Conservation (phyloP, 2,329 filamentous ascomycete species). For the Graphilbum ipis-grandicollis region DNA sequence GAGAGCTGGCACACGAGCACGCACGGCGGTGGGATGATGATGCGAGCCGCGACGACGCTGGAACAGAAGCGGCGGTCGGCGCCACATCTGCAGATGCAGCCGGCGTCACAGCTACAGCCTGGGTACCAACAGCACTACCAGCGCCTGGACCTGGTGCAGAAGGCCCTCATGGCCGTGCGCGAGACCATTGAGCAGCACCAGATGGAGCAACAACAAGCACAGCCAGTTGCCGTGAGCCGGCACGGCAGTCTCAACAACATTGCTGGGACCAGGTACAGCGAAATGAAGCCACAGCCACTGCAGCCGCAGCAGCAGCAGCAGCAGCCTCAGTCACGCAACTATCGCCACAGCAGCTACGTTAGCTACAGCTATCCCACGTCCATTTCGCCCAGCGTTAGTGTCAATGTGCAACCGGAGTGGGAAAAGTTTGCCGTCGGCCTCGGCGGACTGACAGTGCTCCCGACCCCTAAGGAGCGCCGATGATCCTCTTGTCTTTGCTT, state of each 20-base stretch:
- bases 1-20: too few species aligned
- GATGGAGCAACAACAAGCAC: neutral
- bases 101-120: neutral
- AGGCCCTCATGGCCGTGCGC: neutral
- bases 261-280: neutral
- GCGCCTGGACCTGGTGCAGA: constrained; percentile 2
- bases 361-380: neutral
- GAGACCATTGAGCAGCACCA: neutral
- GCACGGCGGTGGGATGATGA: too few species aligned
- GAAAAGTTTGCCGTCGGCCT: constrained; percentile 26
- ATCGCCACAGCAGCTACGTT: constrained; percentile 7
- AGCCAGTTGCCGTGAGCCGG: neutral
- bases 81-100: neutral
- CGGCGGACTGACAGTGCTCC: constrained; percentile 21
- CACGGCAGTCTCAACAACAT: neutral
- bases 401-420: constrained; percentile 20
- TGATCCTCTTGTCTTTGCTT: neutral
- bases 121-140: neutral
- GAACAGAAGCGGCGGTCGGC: neutral
- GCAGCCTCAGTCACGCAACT: too few species aligned
- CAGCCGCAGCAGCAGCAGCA: constrained; percentile 5
- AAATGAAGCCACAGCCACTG: constrained; percentile 3
- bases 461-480: neutral
- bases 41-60: too few species aligned
- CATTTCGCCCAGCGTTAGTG: too few species aligned